phyloP scores from a whole-genome alignment of 176 grass and related monocot species.

The Tillandsia fasciculata region DNA sequence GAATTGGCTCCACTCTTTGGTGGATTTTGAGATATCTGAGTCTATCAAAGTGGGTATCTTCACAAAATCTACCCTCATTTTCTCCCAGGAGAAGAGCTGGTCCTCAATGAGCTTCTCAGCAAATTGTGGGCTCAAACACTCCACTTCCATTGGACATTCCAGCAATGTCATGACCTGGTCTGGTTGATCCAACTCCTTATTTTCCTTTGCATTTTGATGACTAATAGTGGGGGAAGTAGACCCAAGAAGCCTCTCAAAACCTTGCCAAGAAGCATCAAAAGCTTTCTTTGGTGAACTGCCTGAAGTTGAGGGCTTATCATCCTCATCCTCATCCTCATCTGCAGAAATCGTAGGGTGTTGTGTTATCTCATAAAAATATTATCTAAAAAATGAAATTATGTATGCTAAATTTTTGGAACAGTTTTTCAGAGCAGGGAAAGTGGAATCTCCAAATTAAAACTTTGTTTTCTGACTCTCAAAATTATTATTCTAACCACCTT shows the following conservation, averaged over 20 bases:
- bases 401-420: too few species aligned
- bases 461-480: too few species aligned
- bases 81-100: constrained; percentile 56
- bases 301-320: constrained; percentile 57
- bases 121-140: constrained; percentile 18
- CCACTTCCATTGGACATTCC: constrained; percentile 20
- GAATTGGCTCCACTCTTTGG: constrained; percentile 39
- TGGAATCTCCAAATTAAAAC: too few species aligned
- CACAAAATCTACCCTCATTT: constrained; percentile 42
- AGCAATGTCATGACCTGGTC: constrained; percentile 13
- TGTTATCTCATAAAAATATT: too few species aligned
- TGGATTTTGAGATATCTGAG: constrained; percentile 35
- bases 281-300: constrained; percentile 22
- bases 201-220: not conserved
- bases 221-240: constrained; percentile 10
- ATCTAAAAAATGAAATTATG: too few species aligned
- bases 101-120: constrained; percentile 19
- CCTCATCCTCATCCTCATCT: constrained; percentile 36
- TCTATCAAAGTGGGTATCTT: constrained; percentile 52
- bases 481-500: too few species aligned
- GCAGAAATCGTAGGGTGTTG: not conserved
- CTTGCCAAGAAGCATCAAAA: not conserved
- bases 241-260: constrained; percentile 14
- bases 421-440: too few species aligned
- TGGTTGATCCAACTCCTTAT: constrained; percentile 23